Evolutionary conservation across 2,329 filamentous ascomycete species (phyloP).

Genomic region (Sporothrix brunneoviolacea): DNA sequence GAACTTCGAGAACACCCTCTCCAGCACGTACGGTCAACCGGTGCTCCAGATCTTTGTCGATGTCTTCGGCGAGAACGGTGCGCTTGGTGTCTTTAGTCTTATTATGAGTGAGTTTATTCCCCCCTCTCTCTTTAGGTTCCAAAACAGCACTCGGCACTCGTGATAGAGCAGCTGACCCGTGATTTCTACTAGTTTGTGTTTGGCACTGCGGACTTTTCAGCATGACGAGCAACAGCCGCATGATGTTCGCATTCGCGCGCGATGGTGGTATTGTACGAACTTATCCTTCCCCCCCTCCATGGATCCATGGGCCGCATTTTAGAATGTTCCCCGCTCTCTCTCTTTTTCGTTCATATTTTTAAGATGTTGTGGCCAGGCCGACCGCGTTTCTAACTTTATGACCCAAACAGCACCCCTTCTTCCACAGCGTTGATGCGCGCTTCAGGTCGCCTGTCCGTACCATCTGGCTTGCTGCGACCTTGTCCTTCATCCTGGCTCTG

Average conservation of each 20-base stretch:
- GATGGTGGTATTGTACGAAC: slow-evolving; percentile 42
- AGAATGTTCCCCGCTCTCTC: no score
- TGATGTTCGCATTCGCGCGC: slow-evolving; percentile 54
- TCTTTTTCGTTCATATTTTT: no score
- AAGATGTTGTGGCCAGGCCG: no score
- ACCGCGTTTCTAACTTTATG: background rate
- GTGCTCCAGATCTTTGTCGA: slow-evolving; percentile 54
- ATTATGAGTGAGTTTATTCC: slow-evolving; percentile 40
- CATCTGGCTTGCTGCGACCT: slow-evolving; percentile 47
- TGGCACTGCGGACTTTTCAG: slow-evolving; percentile 56
- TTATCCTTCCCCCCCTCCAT: background rate
- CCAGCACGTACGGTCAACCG: slow-evolving; percentile 41
- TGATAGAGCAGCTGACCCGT: no score
- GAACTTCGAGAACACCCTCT: slow-evolving; percentile 44
- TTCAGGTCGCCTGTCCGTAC: slow-evolving; percentile 46
- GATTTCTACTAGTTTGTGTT: slow-evolving; percentile 38
- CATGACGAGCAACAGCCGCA: slow-evolving; percentile 49
- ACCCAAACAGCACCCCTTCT: slow-evolving; percentile 37
- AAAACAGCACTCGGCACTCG: background rate
- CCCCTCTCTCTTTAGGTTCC: background rate
- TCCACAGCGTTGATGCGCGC: slow-evolving; percentile 44
- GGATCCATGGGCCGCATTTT: no score
- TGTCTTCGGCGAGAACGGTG: slow-evolving; percentile 48
- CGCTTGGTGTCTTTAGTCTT: slow-evolving; percentile 47
- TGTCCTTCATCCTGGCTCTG: slow-evolving; percentile 49